These are phyloP conservation scores for Ceratocystis alfenasii DNA, from an alignment of 2,329 filamentous ascomycete genomes.

Conservation along the genomic window DNA sequence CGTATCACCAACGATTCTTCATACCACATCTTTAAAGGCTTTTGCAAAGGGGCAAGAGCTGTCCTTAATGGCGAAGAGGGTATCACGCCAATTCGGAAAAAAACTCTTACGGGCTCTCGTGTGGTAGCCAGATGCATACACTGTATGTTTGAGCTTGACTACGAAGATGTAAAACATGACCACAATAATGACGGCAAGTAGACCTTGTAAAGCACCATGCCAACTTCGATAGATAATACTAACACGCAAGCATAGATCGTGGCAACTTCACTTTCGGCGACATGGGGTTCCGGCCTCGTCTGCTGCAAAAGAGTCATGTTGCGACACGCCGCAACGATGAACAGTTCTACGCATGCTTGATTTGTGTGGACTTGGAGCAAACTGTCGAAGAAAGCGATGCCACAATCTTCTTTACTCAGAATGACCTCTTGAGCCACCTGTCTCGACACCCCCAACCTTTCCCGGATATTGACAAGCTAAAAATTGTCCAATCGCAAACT, in stretches of 20 bases:
- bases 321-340: slow-evolving; percentile 40
- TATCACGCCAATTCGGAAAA: slow-evolving; percentile 40
- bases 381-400: slow-evolving; percentile 44
- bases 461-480: slow-evolving; percentile 38
- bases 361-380: slow-evolving; percentile 40
- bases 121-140: slow-evolving; percentile 41
- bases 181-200: slow-evolving; percentile 37
- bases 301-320: slow-evolving; percentile 46
- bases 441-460: slow-evolving; percentile 43
- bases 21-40: slow-evolving; percentile 42
- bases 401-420: slow-evolving; percentile 44
- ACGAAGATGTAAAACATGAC: slow-evolving; percentile 41
- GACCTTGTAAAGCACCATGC: not conserved
- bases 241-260: slow-evolving; percentile 29
- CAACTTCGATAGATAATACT: not conserved
- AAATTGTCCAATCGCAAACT: slow-evolving; percentile 36
- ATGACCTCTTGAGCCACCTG: slow-evolving; percentile 42
- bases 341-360: slow-evolving; percentile 42
- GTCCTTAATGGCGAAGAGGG: slow-evolving; percentile 38
- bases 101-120: slow-evolving; percentile 33
- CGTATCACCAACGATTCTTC: slow-evolving; percentile 32
- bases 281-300: slow-evolving; percentile 41
- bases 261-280: slow-evolving; percentile 38
- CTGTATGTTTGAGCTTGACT: slow-evolving; percentile 45
- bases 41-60: slow-evolving; percentile 44